Conservation (phyloP, 495 filamentous ascomycete species). For the Collariella sp. region DNA sequence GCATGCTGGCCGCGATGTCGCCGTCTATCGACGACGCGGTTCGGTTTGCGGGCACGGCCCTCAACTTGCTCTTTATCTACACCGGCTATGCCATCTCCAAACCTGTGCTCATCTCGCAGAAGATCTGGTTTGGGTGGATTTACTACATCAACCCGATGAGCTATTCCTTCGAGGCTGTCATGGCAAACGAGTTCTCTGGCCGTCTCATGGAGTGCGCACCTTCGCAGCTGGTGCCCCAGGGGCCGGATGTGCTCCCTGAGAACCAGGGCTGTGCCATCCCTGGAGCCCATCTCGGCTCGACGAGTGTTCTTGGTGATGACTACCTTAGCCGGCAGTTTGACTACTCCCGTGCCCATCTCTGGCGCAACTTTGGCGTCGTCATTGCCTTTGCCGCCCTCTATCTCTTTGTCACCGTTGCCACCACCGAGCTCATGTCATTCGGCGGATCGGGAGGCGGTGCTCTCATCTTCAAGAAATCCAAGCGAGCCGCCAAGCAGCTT, state of each 20-base stretch:
- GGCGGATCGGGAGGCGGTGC: slow-evolving; percentile 26
- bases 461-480: slow-evolving; percentile 28
- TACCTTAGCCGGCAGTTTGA: slow-evolving; percentile 50
- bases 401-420: slow-evolving; percentile 56
- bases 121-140: slow-evolving; percentile 72
- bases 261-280: slow-evolving; percentile 55
- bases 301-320: slow-evolving; percentile 47
- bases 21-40: slow-evolving; percentile 54
- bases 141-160: slow-evolving; percentile 61
- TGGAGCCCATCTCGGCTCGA: slow-evolving; percentile 44
- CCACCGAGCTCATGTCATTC: slow-evolving; percentile 48
- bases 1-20: slow-evolving; percentile 58
- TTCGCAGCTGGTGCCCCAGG: slow-evolving; percentile 48
- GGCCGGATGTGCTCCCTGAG: slow-evolving; percentile 39
- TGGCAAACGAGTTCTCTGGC: slow-evolving; percentile 61
- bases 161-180: slow-evolving; percentile 62
- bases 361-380: slow-evolving; percentile 74
- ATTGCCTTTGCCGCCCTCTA: slow-evolving; percentile 63
- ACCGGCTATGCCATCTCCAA: slow-evolving; percentile 67
- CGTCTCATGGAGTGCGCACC: slow-evolving; percentile 43
- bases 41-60: slow-evolving; percentile 43
- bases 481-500: slow-evolving; percentile 24
- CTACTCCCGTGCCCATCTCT: slow-evolving; percentile 58
- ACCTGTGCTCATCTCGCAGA: slow-evolving; percentile 47
- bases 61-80: slow-evolving; percentile 67